phyloP scores from a whole-genome alignment of 768 basidiomycete species.

The Tylopilus vinaceipallidus region DNA sequence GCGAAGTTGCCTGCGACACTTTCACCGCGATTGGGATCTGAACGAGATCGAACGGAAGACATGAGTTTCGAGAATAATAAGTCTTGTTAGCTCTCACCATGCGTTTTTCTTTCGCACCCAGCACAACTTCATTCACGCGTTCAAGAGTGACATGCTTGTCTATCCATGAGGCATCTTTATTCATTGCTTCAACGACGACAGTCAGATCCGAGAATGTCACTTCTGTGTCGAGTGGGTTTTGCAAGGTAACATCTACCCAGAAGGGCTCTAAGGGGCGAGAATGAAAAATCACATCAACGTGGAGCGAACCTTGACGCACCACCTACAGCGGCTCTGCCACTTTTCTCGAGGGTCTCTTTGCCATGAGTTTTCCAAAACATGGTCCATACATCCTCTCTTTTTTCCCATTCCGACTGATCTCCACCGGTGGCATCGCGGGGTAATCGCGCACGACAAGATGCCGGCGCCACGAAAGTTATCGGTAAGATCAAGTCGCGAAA shows the following conservation, averaged over 20 bases:
- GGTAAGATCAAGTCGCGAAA: constrained; percentile 57
- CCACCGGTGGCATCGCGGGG: constrained; percentile 46
- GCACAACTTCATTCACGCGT: constrained; percentile 54
- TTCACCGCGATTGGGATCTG: constrained; percentile 67
- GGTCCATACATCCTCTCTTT: constrained; percentile 64
- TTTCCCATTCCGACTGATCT: constrained; percentile 54
- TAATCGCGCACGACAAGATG: constrained; percentile 57
- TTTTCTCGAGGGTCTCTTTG: constrained; percentile 50
- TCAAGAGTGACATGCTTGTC: constrained; percentile 53
- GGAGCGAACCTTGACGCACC: constrained; percentile 40
- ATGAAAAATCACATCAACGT: not conserved
- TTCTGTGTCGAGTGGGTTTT: constrained; percentile 73
- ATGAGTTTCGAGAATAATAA: not conserved
- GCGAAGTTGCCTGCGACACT: constrained; percentile 45
- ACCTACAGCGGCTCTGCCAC: constrained; percentile 59
- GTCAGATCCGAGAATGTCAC: constrained; percentile 66
- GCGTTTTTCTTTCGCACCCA: constrained; percentile 63
- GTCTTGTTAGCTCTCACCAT: constrained; percentile 43
- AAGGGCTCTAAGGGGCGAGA: constrained; percentile 54
- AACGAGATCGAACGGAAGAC: not conserved
- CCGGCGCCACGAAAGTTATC: constrained; percentile 59
- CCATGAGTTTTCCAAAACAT: constrained; percentile 56
- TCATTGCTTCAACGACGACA: constrained; percentile 44
- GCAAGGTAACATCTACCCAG: constrained; percentile 69
- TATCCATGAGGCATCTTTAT: constrained; percentile 31